Percentiles rank a stretch among this genome's conserved stretches.
phyloP scores from a whole-genome alignment of 768 basidiomycete species.

The Mycena vitilis region DNA sequence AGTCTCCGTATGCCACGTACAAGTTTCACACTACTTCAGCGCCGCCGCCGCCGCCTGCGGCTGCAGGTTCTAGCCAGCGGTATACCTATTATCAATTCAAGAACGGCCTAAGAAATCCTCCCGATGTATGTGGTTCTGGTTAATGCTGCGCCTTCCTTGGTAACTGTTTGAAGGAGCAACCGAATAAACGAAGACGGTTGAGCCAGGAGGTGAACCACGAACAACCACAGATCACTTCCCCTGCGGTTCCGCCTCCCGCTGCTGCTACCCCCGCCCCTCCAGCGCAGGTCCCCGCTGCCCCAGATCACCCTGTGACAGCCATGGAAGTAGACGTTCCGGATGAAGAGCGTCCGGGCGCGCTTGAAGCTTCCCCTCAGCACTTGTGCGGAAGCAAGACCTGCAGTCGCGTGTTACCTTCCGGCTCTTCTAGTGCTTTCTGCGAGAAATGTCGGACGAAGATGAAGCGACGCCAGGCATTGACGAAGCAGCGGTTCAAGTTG shows the following conservation, averaged over 20 bases:
- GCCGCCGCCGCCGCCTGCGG: background rate
- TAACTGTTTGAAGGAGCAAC: slow-evolving; percentile 24
- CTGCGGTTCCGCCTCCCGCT: no score
- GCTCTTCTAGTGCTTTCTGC: slow-evolving; percentile 49
- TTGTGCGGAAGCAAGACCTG: slow-evolving; percentile 53
- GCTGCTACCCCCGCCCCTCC: slow-evolving; percentile 4
- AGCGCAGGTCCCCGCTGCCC: background rate
- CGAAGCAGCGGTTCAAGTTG: slow-evolving; percentile 58
- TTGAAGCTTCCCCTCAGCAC: slow-evolving; percentile 27
- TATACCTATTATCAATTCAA: slow-evolving; percentile 19
- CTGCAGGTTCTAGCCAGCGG: background rate
- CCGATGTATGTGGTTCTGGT: slow-evolving; percentile 24
- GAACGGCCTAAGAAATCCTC: slow-evolving; percentile 9
- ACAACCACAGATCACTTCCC: background rate
- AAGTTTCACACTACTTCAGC: background rate
- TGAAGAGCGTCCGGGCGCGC: background rate
- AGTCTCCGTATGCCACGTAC: slow-evolving; percentile 21
- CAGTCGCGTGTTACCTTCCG: slow-evolving; percentile 46
- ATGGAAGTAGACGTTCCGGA: slow-evolving; percentile 8
- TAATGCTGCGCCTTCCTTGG: background rate
- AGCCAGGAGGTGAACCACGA: slow-evolving; percentile 2
- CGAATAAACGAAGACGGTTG: slow-evolving; percentile 25
- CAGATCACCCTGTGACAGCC: background rate
- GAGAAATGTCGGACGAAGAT: slow-evolving; percentile 56
- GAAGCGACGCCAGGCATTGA: slow-evolving; percentile 57